A percentile compares a stretch with the other conserved stretches of the same genome.
Evolutionary conservation across 805 yeast genomes (phyloP).

Genomic region (Candida fluviatilis): DNA sequence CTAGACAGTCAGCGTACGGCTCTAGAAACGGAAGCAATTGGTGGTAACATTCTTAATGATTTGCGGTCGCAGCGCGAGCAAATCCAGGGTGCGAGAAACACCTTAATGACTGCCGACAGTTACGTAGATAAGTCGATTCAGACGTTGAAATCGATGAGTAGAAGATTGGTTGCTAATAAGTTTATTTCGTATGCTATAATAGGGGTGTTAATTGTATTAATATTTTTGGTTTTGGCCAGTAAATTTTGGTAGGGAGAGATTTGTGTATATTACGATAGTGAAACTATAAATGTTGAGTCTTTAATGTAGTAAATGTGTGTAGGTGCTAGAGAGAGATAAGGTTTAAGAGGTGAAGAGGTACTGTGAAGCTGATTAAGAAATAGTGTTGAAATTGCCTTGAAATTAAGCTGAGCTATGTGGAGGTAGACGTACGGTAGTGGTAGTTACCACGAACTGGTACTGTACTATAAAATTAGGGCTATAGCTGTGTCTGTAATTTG

Average conservation of each 20-base stretch:
- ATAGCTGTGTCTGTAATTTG: too few species aligned
- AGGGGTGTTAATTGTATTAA: constrained; percentile 77
- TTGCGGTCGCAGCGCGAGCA: constrained; percentile 93
- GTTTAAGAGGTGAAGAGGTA: too few species aligned
- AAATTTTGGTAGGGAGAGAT: constrained; percentile 60
- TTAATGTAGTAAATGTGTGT: too few species aligned
- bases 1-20: constrained; percentile 88
- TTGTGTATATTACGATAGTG: too few species aligned
- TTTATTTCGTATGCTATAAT: constrained; percentile 88
- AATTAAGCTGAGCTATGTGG: too few species aligned
- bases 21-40: constrained; percentile 85
- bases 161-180: constrained; percentile 88
- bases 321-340: too few species aligned
- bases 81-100: constrained; percentile 77
- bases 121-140: constrained; percentile 87
- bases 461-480: too few species aligned
- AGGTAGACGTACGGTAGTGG: too few species aligned
- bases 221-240: constrained; percentile 76
- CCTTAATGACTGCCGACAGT: constrained; percentile 84
- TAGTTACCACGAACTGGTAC: too few species aligned
- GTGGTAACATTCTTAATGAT: constrained; percentile 85
- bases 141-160: constrained; percentile 85
- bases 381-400: too few species aligned
- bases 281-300: too few species aligned
- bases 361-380: too few species aligned